These are phyloP conservation scores for Thalassiosira exigua DNA, from an alignment of 352 stramenopile genomes.

Conservation along the genomic window DNA sequence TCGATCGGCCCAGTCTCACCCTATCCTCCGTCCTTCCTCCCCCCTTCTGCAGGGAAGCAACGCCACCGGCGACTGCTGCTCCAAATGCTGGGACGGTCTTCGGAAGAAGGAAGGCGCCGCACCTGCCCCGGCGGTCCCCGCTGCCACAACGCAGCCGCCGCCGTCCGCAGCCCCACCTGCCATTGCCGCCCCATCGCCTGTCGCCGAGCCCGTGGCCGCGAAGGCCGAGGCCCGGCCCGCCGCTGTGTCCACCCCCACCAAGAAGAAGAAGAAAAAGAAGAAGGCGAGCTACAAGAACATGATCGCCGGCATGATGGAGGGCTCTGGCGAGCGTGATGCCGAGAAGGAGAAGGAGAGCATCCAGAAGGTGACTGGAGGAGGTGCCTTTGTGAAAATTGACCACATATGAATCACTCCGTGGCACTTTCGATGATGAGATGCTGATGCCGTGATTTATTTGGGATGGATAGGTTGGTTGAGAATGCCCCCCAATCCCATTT, in stretches of 20 bases:
- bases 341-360: slow-evolving; percentile 80
- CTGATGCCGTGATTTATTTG: too few species aligned
- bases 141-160: slow-evolving; percentile 10
- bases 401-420: slow-evolving; percentile 84
- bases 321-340: slow-evolving; percentile 53
- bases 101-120: slow-evolving; percentile 62
- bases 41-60: slow-evolving; percentile 79
- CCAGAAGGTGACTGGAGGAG: slow-evolving; percentile 77
- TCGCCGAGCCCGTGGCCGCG: neutral
- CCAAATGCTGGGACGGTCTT: slow-evolving; percentile 78
- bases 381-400: slow-evolving; percentile 83
- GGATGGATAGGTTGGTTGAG: too few species aligned
- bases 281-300: slow-evolving; percentile 83
- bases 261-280: slow-evolving; percentile 86
- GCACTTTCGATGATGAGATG: too few species aligned
- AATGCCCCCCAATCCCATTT: too few species aligned
- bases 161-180: slow-evolving; percentile 15
- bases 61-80: slow-evolving; percentile 81
- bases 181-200: neutral
- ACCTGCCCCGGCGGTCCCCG: neutral
- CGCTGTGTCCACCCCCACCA: slow-evolving; percentile 32
- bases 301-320: slow-evolving; percentile 76
- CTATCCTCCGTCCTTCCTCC: slow-evolving; percentile 5
- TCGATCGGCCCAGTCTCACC: slow-evolving; percentile 1
- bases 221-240: neutral